Evolutionary conservation across 192 early-diverging fungal genomes (phyloP).

Genomic region (Coemansia sp.): DNA sequence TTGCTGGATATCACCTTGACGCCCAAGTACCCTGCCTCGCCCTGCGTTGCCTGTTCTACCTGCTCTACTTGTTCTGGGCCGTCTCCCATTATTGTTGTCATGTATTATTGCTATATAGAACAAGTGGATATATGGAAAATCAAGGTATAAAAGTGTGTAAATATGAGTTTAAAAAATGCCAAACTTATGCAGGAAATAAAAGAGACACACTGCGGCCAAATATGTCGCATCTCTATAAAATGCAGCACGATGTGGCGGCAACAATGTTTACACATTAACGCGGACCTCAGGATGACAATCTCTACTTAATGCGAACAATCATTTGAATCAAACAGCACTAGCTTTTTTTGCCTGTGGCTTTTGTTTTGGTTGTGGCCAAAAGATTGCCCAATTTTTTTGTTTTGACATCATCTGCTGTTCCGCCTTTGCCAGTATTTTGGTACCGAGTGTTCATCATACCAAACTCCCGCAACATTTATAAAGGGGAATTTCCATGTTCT

Average conservation of each 20-base stretch:
- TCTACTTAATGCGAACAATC: neutral
- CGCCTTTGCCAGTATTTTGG: neutral
- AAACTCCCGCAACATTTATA: neutral
- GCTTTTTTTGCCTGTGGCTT: neutral
- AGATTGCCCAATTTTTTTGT: neutral
- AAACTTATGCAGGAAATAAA: neutral
- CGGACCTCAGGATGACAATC: neutral
- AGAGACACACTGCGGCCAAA: neutral
- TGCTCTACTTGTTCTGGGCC: neutral
- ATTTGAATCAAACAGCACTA: neutral
- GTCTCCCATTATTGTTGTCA: neutral
- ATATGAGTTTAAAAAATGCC: neutral
- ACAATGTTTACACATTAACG: neutral
- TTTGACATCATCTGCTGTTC: neutral
- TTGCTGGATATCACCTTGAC: conserved; percentile 5
- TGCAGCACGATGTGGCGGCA: neutral
- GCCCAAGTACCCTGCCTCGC: conserved; percentile 1
- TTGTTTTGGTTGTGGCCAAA: neutral
- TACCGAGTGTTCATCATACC: no score
- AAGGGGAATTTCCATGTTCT: no score
- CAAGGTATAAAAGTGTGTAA: neutral
- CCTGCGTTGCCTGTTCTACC: neutral
- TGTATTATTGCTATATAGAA: neutral
- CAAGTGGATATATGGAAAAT: neutral
- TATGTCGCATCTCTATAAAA: neutral